Conservation (phyloP, 2,329 filamentous ascomycete species). For the Trichophyton verrucosum region DNA sequence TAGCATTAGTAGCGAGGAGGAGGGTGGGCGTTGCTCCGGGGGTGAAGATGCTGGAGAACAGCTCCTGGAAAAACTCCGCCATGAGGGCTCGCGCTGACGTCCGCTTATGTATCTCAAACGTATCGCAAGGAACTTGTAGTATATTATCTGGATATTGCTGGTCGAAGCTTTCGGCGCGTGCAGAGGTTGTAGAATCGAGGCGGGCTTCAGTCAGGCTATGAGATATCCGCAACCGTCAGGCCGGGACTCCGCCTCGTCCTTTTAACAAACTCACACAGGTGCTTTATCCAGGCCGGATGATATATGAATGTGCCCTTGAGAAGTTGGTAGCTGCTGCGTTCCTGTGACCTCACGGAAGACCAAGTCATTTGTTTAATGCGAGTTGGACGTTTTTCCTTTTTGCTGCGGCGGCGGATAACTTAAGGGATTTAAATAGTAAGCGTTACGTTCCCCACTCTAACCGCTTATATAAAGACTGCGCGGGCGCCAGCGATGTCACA, state of each 20-base stretch:
- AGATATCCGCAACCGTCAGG: neutral
- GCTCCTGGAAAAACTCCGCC: conserved; percentile 52
- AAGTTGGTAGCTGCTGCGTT: neutral
- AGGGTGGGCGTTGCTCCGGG: conserved; percentile 81
- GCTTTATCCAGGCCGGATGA: conserved; percentile 1
- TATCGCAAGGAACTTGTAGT: neutral
- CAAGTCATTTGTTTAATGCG: conserved; percentile 3
- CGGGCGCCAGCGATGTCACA: neutral
- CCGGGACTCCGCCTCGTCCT: neutral
- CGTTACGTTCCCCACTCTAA: neutral
- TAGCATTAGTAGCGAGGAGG: conserved; percentile 75
- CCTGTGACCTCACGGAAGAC: neutral
- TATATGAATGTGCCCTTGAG: neutral
- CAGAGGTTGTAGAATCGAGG: neutral
- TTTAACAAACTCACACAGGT: neutral
- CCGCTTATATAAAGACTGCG: neutral
- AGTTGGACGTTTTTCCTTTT: neutral
- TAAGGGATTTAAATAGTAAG: neutral
- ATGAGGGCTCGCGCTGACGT: conserved; percentile 17
- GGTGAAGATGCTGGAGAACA: conserved; percentile 89
- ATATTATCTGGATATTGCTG: neutral
- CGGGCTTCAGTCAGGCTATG: neutral
- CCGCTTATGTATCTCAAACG: neutral
- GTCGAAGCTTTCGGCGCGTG: neutral
- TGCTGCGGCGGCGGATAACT: neutral